Conservation (phyloP, 352 stramenopile genomes). For the Lagenidium giganteum region DNA sequence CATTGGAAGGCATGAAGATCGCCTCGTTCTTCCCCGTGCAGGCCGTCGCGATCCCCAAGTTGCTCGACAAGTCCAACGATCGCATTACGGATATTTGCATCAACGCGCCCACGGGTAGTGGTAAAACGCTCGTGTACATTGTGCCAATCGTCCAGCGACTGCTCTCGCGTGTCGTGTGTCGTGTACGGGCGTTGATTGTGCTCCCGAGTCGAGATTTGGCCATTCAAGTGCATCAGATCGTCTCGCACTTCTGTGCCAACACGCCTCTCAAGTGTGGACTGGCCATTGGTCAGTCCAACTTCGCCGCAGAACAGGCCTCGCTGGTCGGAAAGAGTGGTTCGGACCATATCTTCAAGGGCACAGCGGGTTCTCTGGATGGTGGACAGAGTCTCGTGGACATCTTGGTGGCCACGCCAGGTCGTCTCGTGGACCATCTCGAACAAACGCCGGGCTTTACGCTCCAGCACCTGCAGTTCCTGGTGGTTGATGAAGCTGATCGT, state of each 20-base stretch:
- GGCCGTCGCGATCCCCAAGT: slow-evolving; percentile 89
- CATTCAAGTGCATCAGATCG: slow-evolving; percentile 83
- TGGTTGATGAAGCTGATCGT: slow-evolving; percentile 97
- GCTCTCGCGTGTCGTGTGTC: slow-evolving; percentile 63
- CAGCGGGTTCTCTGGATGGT: slow-evolving; percentile 32
- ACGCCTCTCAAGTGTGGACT: slow-evolving; percentile 88
- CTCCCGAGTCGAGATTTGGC: slow-evolving; percentile 96
- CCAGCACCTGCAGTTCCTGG: slow-evolving; percentile 95
- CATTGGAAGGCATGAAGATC: slow-evolving; percentile 46
- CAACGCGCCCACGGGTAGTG: slow-evolving; percentile 94
- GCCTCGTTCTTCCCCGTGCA: slow-evolving; percentile 95
- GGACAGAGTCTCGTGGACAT: slow-evolving; percentile 92
- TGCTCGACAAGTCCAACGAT: slow-evolving; percentile 82
- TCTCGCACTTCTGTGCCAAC: slow-evolving; percentile 48
- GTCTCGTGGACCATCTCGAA: slow-evolving; percentile 96
- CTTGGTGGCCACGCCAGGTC: slow-evolving; percentile 95
- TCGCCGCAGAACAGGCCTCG: slow-evolving; percentile 67
- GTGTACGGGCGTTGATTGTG: slow-evolving; percentile 94
- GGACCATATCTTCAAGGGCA: slow-evolving; percentile 22
- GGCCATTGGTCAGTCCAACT: slow-evolving; percentile 90
- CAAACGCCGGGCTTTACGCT: slow-evolving; percentile 97
- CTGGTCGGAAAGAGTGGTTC: slow-evolving; percentile 47
- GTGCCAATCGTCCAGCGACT: slow-evolving; percentile 94
- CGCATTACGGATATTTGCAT: slow-evolving; percentile 94
- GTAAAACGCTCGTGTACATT: slow-evolving; percentile 97